phyloP scores from a whole-genome alignment of 2,329 filamentous ascomycete species.

The Cercospora janseana region DNA sequence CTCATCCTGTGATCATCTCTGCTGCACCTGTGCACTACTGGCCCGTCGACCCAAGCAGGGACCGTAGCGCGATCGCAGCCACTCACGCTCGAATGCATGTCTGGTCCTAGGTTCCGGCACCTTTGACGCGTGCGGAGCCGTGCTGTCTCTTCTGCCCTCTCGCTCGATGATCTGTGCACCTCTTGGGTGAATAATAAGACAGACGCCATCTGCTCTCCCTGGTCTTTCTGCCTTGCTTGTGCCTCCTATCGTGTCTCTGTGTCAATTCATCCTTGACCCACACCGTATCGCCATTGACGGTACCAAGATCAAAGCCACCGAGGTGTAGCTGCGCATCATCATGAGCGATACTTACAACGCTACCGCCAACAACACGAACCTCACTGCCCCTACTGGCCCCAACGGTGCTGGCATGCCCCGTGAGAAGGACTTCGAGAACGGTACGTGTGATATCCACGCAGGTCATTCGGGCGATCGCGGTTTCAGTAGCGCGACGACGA shows the following conservation, averaged over 20 bases:
- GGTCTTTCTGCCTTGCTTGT: constrained; percentile 5
- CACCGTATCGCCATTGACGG: constrained; percentile 5
- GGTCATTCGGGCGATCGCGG: neutral
- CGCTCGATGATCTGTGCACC: constrained; percentile 18
- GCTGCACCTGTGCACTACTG: constrained; percentile 6
- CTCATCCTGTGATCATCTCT: constrained; percentile 8
- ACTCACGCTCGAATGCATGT: constrained; percentile 7
- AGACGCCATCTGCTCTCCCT: constrained; percentile 16
- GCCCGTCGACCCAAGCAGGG: constrained; percentile 7
- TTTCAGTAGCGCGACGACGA: neutral
- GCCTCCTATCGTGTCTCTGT: constrained; percentile 8
- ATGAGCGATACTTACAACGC: constrained; percentile 26
- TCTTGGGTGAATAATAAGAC: constrained; percentile 19
- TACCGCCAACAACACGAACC: constrained; percentile 32
- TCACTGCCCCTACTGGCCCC: constrained; percentile 24
- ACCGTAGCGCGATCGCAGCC: constrained; percentile 21
- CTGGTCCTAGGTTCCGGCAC: constrained; percentile 16
- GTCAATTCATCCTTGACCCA: constrained; percentile 2
- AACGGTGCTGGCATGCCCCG: constrained; percentile 31
- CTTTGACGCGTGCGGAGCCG: constrained; percentile 19
- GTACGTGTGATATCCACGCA: constrained; percentile 20
- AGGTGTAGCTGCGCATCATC: neutral
- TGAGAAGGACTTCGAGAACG: constrained; percentile 48
- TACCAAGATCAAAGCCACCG: neutral
- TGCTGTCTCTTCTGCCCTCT: neutral